These are phyloP conservation scores for Flaveria linearis DNA, from an alignment of 129 eudicot genomes.

Conservation along the genomic window DNA sequence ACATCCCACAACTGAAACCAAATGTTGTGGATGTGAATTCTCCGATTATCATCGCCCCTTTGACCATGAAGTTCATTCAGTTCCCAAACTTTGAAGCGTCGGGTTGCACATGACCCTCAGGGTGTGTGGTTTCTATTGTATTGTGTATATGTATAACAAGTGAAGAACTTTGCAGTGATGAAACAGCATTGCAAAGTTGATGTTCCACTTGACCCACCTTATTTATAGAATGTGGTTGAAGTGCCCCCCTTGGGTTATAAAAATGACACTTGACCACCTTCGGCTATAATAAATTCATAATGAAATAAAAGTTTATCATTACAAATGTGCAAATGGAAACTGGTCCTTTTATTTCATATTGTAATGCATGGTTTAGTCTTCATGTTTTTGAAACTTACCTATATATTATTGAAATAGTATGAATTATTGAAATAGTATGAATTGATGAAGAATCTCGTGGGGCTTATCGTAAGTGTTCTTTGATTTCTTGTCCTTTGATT, in stretches of 20 bases:
- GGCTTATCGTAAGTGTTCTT: too few species aligned
- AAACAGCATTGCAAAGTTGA: constrained; percentile 31
- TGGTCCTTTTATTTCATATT: background rate
- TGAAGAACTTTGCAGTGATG: constrained; percentile 32
- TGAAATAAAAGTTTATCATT: background rate
- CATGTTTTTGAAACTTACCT: too few species aligned
- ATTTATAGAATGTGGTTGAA: constrained; percentile 21
- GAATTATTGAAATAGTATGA: too few species aligned
- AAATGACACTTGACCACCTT: constrained; percentile 34
- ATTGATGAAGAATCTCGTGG: too few species aligned
- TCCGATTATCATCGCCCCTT: constrained; percentile 51
- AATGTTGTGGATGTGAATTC: constrained; percentile 41
- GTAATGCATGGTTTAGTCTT: background rate
- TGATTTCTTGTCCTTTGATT: too few species aligned
- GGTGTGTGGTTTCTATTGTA: constrained; percentile 13
- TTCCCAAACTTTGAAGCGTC: constrained; percentile 68
- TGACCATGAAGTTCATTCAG: constrained; percentile 72
- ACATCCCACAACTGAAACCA: constrained; percentile 58
- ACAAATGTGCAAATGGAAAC: background rate
- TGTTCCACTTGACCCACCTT: constrained; percentile 23
- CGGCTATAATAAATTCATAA: constrained; percentile 9
- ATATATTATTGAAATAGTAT: too few species aligned
- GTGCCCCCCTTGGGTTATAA: constrained; percentile 35
- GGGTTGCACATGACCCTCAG: constrained; percentile 47
- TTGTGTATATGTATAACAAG: constrained; percentile 30